A percentile compares a stretch with the other conserved stretches of the same genome.
These are phyloP conservation scores for Mycena alexandri DNA, from an alignment of 768 basidiomycete genomes.

Conservation along the genomic window DNA sequence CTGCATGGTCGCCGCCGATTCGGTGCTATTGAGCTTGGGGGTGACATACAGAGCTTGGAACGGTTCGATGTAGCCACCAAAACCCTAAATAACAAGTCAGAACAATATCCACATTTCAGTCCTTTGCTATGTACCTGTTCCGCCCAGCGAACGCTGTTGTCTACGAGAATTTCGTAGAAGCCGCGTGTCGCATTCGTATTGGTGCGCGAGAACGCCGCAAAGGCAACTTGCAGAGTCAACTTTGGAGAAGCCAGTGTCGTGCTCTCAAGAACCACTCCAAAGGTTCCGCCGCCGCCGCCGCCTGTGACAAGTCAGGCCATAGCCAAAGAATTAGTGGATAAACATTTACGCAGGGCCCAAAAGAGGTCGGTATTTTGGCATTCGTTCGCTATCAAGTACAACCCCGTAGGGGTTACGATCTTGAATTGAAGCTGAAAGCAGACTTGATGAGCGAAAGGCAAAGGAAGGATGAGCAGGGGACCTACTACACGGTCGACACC, in stretches of 20 bases:
- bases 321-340: background rate
- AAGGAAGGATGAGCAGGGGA: background rate
- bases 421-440: conserved; percentile 48
- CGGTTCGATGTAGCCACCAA: conserved; percentile 49
- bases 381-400: conserved; percentile 49
- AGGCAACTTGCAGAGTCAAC: conserved; percentile 40
- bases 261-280: conserved; percentile 43
- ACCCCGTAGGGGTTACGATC: conserved; percentile 55
- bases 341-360: conserved; percentile 50
- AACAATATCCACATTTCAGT: background rate
- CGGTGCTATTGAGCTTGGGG: conserved; percentile 43
- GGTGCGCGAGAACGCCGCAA: conserved; percentile 35
- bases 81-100: conserved; percentile 36
- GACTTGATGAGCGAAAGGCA: background rate
- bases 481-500: conserved; percentile 45
- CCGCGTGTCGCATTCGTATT: conserved; percentile 37
- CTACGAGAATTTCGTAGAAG: conserved; percentile 42
- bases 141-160: conserved; percentile 44
- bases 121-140: conserved; percentile 36
- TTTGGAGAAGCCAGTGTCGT: conserved; percentile 41
- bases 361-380: conserved; percentile 55
- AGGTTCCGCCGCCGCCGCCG: conserved; percentile 43
- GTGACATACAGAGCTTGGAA: conserved; percentile 46
- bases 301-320: background rate
- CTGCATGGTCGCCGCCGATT: conserved; percentile 46